phyloP scores from a whole-genome alignment of 108 stramenopile genomes.

The Cylindrotheca fusiformis region DNA sequence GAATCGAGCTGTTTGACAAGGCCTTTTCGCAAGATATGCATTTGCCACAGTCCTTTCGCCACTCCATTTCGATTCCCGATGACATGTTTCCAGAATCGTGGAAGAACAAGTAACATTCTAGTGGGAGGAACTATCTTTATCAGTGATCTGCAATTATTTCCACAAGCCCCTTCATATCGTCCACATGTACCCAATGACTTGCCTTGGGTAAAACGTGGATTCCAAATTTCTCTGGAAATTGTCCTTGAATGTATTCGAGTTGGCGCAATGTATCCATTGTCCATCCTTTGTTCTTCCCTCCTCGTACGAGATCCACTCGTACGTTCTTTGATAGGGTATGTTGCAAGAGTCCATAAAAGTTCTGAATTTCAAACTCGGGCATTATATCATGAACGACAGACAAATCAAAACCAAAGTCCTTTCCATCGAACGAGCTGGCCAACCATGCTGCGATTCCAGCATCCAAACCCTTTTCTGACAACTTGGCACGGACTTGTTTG shows the following conservation, averaged over 20 bases:
- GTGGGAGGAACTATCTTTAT: background rate
- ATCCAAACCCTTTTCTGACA: slow-evolving; percentile 26
- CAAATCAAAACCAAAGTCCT: slow-evolving; percentile 76
- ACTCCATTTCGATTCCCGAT: slow-evolving; percentile 52
- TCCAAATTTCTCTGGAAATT: slow-evolving; percentile 31
- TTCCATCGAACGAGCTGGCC: slow-evolving; percentile 31
- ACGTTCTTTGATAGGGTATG: slow-evolving; percentile 19
- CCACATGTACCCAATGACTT: slow-evolving; percentile 91
- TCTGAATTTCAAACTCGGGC: slow-evolving; percentile 58
- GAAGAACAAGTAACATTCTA: slow-evolving; percentile 31
- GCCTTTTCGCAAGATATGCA: slow-evolving; percentile 44
- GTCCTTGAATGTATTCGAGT: slow-evolving; percentile 22
- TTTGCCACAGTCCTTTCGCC: slow-evolving; percentile 52
- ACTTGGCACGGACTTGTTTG: slow-evolving; percentile 14
- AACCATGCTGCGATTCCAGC: slow-evolving; percentile 47
- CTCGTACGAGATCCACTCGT: slow-evolving; percentile 65
- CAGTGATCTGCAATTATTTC: slow-evolving; percentile 23
- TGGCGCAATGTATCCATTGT: slow-evolving; percentile 25
- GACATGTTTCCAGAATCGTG: slow-evolving; percentile 46
- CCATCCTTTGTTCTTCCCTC: slow-evolving; percentile 76
- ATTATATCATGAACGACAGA: slow-evolving; percentile 56
- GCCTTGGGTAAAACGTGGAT: slow-evolving; percentile 74
- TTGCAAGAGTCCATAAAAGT: slow-evolving; percentile 51
- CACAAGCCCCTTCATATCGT: slow-evolving; percentile 74
- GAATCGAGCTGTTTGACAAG: slow-evolving; percentile 31